Conservation (phyloP, 306 rosid species). For the Casuarina equisetifolia region DNA sequence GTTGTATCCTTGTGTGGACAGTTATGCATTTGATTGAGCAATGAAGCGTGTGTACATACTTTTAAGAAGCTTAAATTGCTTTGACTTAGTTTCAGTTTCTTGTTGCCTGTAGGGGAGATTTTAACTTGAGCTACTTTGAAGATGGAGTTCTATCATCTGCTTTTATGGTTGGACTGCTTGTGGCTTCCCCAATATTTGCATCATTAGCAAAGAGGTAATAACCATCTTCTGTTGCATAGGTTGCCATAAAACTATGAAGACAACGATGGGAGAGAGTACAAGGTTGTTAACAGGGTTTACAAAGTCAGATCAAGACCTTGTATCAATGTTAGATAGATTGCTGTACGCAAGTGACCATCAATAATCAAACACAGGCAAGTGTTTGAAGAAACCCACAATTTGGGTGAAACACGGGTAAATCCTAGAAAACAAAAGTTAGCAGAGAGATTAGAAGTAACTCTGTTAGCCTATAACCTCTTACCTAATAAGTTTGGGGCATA, state of each 20-base stretch:
- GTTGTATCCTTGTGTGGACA: not conserved
- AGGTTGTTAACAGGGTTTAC: not conserved
- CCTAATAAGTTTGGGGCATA: not conserved
- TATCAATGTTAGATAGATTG: not conserved
- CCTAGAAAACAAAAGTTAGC: not conserved
- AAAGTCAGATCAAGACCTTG: not conserved
- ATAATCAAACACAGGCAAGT: too few relatives aligned
- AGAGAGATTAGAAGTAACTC: not conserved
- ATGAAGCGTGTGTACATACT: not conserved
- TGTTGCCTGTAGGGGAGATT: slow-evolving; percentile 49
- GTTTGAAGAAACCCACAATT: not conserved
- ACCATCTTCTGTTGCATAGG: not conserved
- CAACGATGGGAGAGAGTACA: not conserved
- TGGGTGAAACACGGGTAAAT: not conserved
- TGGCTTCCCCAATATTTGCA: slow-evolving; percentile 73
- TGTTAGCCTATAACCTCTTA: not conserved
- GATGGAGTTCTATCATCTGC: slow-evolving; percentile 71
- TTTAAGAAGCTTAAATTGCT: slow-evolving; percentile 8
- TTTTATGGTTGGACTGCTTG: slow-evolving; percentile 75
- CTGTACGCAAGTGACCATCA: not conserved
- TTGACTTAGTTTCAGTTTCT: slow-evolving; percentile 2
- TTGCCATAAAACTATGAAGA: not conserved
- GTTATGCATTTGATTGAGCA: not conserved
- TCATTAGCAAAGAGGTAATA: slow-evolving; percentile 56
- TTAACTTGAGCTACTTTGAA: slow-evolving; percentile 61